Base-by-base conservation (phyloP, 1,284 basidiomycete species). In the Fomes fomentarius region DNA sequence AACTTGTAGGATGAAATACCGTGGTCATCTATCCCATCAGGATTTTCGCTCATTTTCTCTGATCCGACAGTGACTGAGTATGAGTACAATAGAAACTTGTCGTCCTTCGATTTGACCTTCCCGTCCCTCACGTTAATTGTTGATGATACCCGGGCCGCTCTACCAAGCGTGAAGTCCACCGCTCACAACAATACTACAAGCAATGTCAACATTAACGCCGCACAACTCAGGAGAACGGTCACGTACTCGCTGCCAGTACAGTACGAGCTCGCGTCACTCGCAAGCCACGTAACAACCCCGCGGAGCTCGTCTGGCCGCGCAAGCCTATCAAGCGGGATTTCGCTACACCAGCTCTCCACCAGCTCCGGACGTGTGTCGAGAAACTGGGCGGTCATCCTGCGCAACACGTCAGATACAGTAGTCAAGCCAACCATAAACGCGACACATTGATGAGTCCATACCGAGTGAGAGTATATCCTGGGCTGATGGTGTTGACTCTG, bases 381-480 rank as follows among this genome's bases (percentile, higher is more conserved):
- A 70, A 84, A 88, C 25, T 81, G 83, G 54, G 85, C 85, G 15
- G 89, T 91, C 87, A 93, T 89, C 57, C 87, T 86, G 57, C n/a
- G n/a, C 21, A 15, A 8, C 7, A 39, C 11, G 17, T 9, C 26
- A 30, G 17, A 19, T 19, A 19, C 10, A 19, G 4, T n/a, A 19
- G 35, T 19, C 21, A 10, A 10, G 17, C 15, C n/a, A n/a, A n/a
- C 21, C 35, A 19, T 2, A 19, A 19, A 38, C 5, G 17, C 11
- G n/a, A 12, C 25, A 7, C n/a, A 7, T 15, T 5, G 17, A 40
- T 14, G n/a, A 19, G 42, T 91, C 88, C 82, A 31, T 57, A 89
- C 87, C 74, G 74, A 1, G 89, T 91, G 60, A 84, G 83, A 34
- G 90, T 89, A 66, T 89, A 78, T 4, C 87, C 88, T 0, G 88